Conservation (phyloP, 106 monocot species). For the Dendrobium huoshanense region DNA sequence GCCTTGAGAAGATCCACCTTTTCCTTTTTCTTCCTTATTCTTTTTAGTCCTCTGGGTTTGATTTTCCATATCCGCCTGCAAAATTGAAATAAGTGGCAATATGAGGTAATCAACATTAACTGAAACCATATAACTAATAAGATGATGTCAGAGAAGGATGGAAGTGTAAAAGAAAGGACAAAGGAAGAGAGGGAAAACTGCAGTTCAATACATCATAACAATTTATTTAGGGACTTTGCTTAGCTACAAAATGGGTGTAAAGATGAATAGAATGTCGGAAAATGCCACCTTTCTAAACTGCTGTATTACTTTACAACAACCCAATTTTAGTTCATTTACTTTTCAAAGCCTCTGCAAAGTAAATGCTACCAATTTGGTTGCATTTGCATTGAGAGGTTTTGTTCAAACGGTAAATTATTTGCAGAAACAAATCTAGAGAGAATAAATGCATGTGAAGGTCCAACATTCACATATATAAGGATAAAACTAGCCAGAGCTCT, state of each 20-base stretch:
- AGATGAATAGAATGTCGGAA: background rate
- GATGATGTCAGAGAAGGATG: background rate
- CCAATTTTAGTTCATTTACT: too few relatives aligned
- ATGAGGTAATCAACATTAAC: background rate
- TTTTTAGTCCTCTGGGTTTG: conserved; percentile 24
- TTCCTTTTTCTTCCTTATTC: conserved; percentile 52
- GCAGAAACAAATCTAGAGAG: background rate
- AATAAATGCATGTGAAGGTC: background rate
- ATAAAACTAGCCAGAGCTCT: too few relatives aligned
- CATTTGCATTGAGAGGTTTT: background rate
- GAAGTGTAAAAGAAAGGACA: background rate
- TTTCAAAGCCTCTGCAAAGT: background rate
- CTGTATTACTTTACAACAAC: background rate
- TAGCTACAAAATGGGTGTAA: background rate
- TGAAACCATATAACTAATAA: background rate
- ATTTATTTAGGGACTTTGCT: background rate
- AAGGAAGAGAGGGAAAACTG: background rate
- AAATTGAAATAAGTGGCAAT: conserved; percentile 3
- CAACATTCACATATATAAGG: background rate
- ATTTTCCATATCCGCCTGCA: conserved; percentile 46
- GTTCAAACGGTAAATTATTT: background rate
- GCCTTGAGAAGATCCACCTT: conserved; percentile 20
- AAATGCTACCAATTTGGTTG: background rate
- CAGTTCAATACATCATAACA: background rate
- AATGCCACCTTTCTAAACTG: background rate